phyloP scores from a whole-genome alignment of 768 basidiomycete genomes.

The Hortiboletus flavorubellus region DNA sequence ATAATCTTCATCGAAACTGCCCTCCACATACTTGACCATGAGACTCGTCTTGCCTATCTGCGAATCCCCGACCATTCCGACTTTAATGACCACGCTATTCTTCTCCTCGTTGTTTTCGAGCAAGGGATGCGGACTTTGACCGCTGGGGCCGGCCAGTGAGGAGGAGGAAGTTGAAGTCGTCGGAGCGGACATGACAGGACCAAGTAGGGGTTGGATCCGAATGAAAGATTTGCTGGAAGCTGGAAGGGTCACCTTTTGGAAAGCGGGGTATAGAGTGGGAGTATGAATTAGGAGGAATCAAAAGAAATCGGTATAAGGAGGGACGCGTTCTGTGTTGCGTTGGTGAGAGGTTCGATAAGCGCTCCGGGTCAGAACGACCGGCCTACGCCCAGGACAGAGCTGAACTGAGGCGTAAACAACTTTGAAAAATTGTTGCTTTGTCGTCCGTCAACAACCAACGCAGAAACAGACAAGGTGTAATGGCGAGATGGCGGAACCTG shows the following conservation, averaged over 20 bases:
- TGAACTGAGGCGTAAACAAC: conserved; percentile 28
- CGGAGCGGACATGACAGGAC: conserved; percentile 44
- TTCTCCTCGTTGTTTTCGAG: conserved; percentile 69
- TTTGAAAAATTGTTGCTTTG: conserved; percentile 24
- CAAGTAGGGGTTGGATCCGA: conserved; percentile 17
- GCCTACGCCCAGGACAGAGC: conserved; percentile 29
- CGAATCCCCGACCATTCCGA: conserved; percentile 99
- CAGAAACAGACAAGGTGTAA: conserved; percentile 22
- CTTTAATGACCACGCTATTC: conserved; percentile 94
- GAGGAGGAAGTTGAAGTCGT: conserved; percentile 45
- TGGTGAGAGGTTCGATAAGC: conserved; percentile 36
- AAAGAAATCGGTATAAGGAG: conserved; percentile 34
- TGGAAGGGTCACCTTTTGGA: conserved; percentile 18
- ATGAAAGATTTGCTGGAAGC: conserved; percentile 17
- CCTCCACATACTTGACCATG: conserved; percentile 99
- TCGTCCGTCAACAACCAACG: conserved; percentile 37
- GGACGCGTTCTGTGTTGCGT: conserved; percentile 34
- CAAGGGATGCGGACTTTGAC: conserved; percentile 47
- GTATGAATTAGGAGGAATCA: conserved; percentile 23
- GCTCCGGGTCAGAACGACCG: conserved; percentile 30
- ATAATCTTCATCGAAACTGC: conserved; percentile 98
- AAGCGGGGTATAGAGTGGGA: conserved; percentile 27
- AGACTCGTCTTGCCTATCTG: conserved; percentile 99
- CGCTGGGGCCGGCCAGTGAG: conserved; percentile 47
- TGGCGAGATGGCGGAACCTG: conserved; percentile 9